These are phyloP conservation scores for Fistulifera solaris DNA, from an alignment of 108 stramenopile genomes.

Conservation along the genomic window DNA sequence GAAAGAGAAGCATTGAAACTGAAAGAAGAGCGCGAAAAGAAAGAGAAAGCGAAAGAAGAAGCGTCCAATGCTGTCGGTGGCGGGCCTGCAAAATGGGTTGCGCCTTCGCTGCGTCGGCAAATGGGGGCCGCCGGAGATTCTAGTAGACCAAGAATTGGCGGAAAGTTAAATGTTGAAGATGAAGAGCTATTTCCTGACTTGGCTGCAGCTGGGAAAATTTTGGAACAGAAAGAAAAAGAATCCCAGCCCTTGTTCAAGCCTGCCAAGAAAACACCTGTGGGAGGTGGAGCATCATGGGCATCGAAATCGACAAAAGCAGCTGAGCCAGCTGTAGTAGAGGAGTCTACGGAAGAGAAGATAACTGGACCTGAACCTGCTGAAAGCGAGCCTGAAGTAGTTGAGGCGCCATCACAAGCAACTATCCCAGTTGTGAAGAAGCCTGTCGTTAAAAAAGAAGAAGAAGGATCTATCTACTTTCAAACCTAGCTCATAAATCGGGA, in stretches of 20 bases:
- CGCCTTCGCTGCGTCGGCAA: slow-evolving; percentile 5
- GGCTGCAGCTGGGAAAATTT: slow-evolving; percentile 68
- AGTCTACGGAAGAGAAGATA: slow-evolving; percentile 10
- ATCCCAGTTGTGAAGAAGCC: slow-evolving; percentile 8
- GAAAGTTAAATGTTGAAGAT: too few relatives aligned
- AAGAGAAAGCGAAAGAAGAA: slow-evolving; percentile 30
- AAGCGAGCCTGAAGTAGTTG: slow-evolving; percentile 6
- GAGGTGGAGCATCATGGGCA: slow-evolving; percentile 51
- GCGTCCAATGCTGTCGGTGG: slow-evolving; percentile 7
- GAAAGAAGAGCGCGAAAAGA: slow-evolving; percentile 62
- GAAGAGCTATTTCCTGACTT: slow-evolving; percentile 82
- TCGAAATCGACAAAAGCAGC: slow-evolving; percentile 27
- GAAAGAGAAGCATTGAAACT: slow-evolving; percentile 72
- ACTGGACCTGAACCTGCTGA: slow-evolving; percentile 12
- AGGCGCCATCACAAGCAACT: slow-evolving; percentile 12
- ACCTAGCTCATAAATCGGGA: slow-evolving; percentile 2
- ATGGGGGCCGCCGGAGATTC: neutral
- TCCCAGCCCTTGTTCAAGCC: slow-evolving; percentile 20
- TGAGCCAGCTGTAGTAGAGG: slow-evolving; percentile 13
- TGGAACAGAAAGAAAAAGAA: slow-evolving; percentile 58
- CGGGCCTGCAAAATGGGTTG: neutral
- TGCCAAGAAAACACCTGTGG: slow-evolving; percentile 45
- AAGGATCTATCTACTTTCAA: slow-evolving; percentile 80
- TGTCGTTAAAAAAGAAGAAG: slow-evolving; percentile 78
- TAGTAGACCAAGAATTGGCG: neutral